Base-by-base conservation (phyloP, 1,284 basidiomycete genomes). In the Sporisorium scitamineum region DNA sequence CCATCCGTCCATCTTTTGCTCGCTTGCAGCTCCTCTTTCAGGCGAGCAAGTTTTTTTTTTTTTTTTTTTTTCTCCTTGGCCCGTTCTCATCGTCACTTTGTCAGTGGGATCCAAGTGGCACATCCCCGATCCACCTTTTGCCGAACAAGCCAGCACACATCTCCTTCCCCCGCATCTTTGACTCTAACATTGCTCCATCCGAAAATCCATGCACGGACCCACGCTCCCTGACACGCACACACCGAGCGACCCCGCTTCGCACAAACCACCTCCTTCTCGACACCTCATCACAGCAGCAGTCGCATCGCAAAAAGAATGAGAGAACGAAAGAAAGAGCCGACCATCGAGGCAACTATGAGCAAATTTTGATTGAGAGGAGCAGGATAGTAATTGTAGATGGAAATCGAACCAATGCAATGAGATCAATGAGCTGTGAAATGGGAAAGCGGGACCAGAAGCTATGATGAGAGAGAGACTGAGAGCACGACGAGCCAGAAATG, bases 331-430 rank as follows among this genome's bases (percentile, higher is more conserved):
- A 22, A 48, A 27, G 52, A 55, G 61, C 54, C 50, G 41, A 27
- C 61, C 61, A 56, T 63, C 61, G 29, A 63, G 61, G 61, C 61
- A 57, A 54, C 61, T 32, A 26, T 51, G 29, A 16, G 27, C 39
- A 14, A 4, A 52, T 20, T 52, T 57, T 63, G 47, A 54, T 61
- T 53, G 51, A 34, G 10, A 10, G 29, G 18, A 29, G 24, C 6
- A 14, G 26, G 44, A 47, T n/a, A 34, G 47, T 41, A 57, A 8
- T 26, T 54, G 52, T 54, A 16, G 5, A 24, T 24, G n/a, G 26
- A 20, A 31, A 24, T 42, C 27, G 55, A 48, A 37, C 14, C 50
- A 52, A 66, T 66, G 63, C 63, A 66, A 64, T 44, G 41, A 53
- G 54, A 52, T 34, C 42, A 48, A 51, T 51, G 61, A 42, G 48